phyloP scores from a whole-genome alignment of 176 grass and related monocot species.

The Saccharum officinarum region DNA sequence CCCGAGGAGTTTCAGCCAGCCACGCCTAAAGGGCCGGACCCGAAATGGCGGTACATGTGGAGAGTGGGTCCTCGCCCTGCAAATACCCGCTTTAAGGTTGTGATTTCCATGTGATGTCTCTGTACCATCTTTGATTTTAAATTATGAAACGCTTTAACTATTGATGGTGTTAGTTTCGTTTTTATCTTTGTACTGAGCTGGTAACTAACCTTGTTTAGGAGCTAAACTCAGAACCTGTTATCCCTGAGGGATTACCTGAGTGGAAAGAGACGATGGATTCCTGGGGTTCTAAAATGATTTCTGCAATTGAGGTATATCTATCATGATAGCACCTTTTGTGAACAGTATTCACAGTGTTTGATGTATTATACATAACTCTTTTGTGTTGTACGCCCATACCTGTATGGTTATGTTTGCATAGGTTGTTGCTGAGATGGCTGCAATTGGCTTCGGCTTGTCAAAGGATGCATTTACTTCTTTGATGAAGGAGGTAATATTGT shows the following conservation, averaged over 20 bases:
- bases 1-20: conserved; percentile 72
- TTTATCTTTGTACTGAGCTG: neutral
- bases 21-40: conserved; percentile 81
- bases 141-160: neutral
- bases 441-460: conserved; percentile 80
- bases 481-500: conserved; percentile 82
- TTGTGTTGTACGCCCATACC: neutral
- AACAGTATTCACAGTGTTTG: too few relatives aligned
- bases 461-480: conserved; percentile 94
- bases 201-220: conserved; percentile 50
- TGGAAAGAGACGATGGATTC: conserved; percentile 97
- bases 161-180: neutral
- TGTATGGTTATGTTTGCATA: conserved; percentile 36
- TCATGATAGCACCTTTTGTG: neutral
- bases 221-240: conserved; percentile 91
- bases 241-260: conserved; percentile 89
- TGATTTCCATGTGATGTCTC: neutral
- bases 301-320: conserved; percentile 69
- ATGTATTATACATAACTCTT: neutral
- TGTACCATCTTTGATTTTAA: neutral
- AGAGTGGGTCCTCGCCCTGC: conserved; percentile 79
- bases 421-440: conserved; percentile 97
- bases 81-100: conserved; percentile 78
- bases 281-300: conserved; percentile 97
- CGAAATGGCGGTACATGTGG: conserved; percentile 99